Conservation (phyloP, 129 eudicot genomes). For the Pseudognaphalium luteoalbum region DNA sequence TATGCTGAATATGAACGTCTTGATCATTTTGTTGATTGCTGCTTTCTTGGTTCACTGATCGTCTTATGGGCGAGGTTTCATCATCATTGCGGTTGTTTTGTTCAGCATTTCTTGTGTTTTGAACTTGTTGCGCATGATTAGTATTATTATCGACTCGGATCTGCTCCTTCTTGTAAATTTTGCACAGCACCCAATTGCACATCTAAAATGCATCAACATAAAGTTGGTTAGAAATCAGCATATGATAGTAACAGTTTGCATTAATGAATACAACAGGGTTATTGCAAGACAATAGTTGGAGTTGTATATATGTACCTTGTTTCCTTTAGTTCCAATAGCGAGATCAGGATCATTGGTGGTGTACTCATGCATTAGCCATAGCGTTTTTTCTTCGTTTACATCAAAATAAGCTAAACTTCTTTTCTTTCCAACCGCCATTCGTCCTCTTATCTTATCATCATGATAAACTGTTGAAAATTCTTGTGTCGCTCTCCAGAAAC, state of each 20-base stretch:
- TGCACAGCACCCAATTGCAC: slow-evolving; percentile 10
- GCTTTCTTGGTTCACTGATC: too few relatives aligned
- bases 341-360: neutral
- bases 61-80: too few relatives aligned
- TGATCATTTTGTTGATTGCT: too few relatives aligned
- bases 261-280: too few relatives aligned
- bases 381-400: neutral
- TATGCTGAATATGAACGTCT: too few relatives aligned
- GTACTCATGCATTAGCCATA: slow-evolving; percentile 31
- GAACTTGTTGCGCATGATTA: too few relatives aligned
- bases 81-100: too few relatives aligned
- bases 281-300: too few relatives aligned
- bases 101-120: too few relatives aligned
- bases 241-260: too few relatives aligned
- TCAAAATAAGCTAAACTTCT: neutral
- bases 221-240: neutral
- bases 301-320: slow-evolving; percentile 8
- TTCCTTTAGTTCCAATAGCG: neutral
- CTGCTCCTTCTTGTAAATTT: neutral
- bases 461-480: neutral
- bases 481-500: slow-evolving; percentile 12
- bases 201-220: slow-evolving; percentile 4
- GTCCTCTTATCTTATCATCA: neutral
- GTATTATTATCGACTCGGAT: too few relatives aligned
- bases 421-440: slow-evolving; percentile 1